Evolutionary conservation across 164 flowering plant species (phyloP), one percentile per base, ranked within the genome.

Genomic region (Euptelea pleiosperma): DNA sequence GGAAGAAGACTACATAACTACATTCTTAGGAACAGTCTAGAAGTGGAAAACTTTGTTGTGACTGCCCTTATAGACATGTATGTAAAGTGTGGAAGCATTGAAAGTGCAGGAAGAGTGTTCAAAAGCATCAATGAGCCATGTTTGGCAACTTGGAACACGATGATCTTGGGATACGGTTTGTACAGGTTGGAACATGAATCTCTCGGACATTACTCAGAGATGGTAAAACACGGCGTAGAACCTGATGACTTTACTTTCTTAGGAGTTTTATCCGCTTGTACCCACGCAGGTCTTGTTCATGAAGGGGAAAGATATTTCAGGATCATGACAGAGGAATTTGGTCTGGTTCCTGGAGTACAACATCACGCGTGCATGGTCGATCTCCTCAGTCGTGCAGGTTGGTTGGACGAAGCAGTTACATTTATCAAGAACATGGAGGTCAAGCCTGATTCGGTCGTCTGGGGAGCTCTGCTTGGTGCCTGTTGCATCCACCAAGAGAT

Each of bases 41-140:
- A 76, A 49, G 42, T 67, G 37, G 75, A 71, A 63, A 71, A 67
- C 19, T 79, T 76, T 61, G 64, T 72, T 45, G 71, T 57, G 31
- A 69, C 78, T 46, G 71, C 79, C 53, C 79, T 83, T 36, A 58
- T 79, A 44, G 74, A 76, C 59, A 70, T 82, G 75, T 77, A 82
- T 51, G 64, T 61, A 24, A 81, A 77, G 61, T 79, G 77, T 46
- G 86, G 82, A 42, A 71, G 68, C 61, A 58, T 74, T 34, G 58
- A 54, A 48, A 65, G 3, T 31, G 83, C 80, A 25, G 77, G 67
- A 52, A 79, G 61, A 37, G 60, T 77, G 28, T 79, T 79, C 40
- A 33, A 52, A 52, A 44, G 72, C 55, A 61, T 73, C 36, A 53
- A 42, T 29, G 37, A 44, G 10, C 75, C 74, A 0, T 72, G 81